Percentiles rank a stretch among this genome's conserved stretches.
These are phyloP conservation scores for Neonectria faginata DNA, from an alignment of 2,329 filamentous ascomycete species.

Conservation along the genomic window DNA sequence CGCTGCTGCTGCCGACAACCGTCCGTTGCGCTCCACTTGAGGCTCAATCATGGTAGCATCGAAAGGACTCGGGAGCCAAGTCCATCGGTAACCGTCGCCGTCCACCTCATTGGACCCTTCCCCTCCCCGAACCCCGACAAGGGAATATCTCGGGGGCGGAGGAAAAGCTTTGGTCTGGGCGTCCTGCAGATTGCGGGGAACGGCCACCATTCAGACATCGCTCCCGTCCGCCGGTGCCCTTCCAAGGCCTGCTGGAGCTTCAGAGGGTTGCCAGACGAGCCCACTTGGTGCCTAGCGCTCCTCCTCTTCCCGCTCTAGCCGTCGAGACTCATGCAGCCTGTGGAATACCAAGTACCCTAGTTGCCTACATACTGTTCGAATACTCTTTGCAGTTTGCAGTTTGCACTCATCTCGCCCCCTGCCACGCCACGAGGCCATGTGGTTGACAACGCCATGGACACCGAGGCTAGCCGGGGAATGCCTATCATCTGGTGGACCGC, in stretches of 20 bases:
- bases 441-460: conserved; percentile 17
- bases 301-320: conserved; percentile 13
- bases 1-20: conserved; percentile 3
- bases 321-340: conserved; percentile 5
- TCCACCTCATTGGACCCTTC: conserved; percentile 34
- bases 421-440: conserved; percentile 28
- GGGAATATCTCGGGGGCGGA: conserved; percentile 43
- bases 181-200: conserved; percentile 42
- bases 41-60: conserved; percentile 37
- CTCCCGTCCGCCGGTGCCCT: conserved; percentile 24
- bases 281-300: neutral
- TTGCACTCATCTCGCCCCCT: conserved; percentile 19
- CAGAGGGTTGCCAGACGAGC: conserved; percentile 8
- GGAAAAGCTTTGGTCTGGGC: conserved; percentile 24
- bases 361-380: too few relatives aligned
- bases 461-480: conserved; percentile 36
- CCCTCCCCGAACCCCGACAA: conserved; percentile 32
- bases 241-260: neutral
- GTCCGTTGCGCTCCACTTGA: conserved; percentile 41
- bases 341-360: neutral
- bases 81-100: conserved; percentile 15
- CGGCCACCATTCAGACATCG: conserved; percentile 28
- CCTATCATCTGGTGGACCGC: conserved; percentile 33
- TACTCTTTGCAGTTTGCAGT: neutral
- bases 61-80: conserved; percentile 30